Evolutionary conservation across 352 stramenopile species (phyloP).

Genomic region (Pythium rhizo-oryzae): DNA sequence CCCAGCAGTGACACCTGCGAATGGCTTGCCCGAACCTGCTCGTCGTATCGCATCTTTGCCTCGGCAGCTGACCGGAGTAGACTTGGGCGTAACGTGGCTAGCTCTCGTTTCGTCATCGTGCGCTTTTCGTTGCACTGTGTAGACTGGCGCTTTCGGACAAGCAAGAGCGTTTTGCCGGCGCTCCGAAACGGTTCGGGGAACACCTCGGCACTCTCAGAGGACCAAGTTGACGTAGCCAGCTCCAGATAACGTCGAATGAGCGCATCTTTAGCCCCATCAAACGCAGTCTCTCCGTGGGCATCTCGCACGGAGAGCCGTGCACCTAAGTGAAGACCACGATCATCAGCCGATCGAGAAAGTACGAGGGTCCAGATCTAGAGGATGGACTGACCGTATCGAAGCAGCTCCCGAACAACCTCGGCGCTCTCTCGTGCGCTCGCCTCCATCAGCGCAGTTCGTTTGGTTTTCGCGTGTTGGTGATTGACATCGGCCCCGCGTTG

Average conservation of each 20-base stretch:
- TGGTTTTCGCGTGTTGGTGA: slow-evolving; percentile 53
- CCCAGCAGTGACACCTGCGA: slow-evolving; percentile 45
- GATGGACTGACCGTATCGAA: slow-evolving; percentile 51
- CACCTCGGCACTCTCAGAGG: slow-evolving; percentile 23
- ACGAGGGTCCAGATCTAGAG: not conserved
- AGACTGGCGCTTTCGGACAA: slow-evolving; percentile 46
- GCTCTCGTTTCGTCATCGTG: slow-evolving; percentile 30
- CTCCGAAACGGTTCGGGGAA: slow-evolving; percentile 55
- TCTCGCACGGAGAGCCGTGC: slow-evolving; percentile 47
- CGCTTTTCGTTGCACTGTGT: slow-evolving; percentile 21
- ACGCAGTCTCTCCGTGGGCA: slow-evolving; percentile 47
- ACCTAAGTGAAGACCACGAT: slow-evolving; percentile 28
- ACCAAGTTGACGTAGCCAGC: slow-evolving; percentile 29
- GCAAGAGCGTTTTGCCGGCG: slow-evolving; percentile 38
- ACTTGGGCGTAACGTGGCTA: slow-evolving; percentile 33
- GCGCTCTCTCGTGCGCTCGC: slow-evolving; percentile 41
- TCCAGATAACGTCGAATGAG: slow-evolving; percentile 37
- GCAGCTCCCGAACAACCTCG: slow-evolving; percentile 50
- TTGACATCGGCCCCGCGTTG: slow-evolving; percentile 49
- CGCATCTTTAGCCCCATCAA: slow-evolving; percentile 44
- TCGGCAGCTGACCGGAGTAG: slow-evolving; percentile 50
- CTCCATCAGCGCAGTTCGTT: slow-evolving; percentile 67
- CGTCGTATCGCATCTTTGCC: slow-evolving; percentile 57
- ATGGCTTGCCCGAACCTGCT: slow-evolving; percentile 34
- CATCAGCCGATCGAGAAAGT: no score